Evolutionary conservation across 2,329 filamentous ascomycete genomes (phyloP), one percentile per base, ranked within the genome.

Genomic region (Acrocalymma vagum): DNA sequence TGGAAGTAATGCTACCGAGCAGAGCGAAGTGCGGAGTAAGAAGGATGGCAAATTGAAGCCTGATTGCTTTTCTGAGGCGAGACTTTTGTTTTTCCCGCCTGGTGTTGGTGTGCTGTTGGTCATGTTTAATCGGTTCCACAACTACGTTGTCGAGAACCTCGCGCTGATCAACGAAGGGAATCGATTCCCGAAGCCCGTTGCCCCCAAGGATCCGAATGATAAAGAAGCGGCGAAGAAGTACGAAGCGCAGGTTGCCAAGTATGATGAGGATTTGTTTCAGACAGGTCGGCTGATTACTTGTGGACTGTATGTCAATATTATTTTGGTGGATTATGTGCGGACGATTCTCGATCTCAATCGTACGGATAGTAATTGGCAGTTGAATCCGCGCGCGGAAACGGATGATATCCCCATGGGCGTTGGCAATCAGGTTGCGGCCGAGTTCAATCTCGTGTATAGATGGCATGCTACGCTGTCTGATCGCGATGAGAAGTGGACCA

Each of bases 371-470:
- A 87, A 85, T 3, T 95, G 89, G 88, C 90, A 86, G 1, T 78
- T 95, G 20, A 88, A 94, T 57, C 90, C 89, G 1, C 80, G 90
- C 16, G 79, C 82, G 9, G 82, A 87, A 53, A 87, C 85, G 68
- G 76, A 77, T 21, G 68, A 78, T 2, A 80, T 86, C 0, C 83
- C 88, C 29, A 78, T 84, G 16, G 90, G 88, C 27, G 82, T 87
- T 0, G 90, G 90, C 34, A 95, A 94, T 59, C 84, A 87, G 51
- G 88, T 93, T 5, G 93, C 88, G 0, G 88, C 87, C 3, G 90
- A 95, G 72, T 95, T 95, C 77, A 95, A 94, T 62, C 78, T 95
- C 8, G 87, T 88, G 53, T 95, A 95, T 67, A 80, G 90, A 50
- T 95, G 90, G 89, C 90, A 95, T 72, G 90, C 88, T 3, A 85